These are phyloP conservation scores for Echria macrotheca DNA, from an alignment of 495 filamentous ascomycete genomes.

Conservation along the genomic window DNA sequence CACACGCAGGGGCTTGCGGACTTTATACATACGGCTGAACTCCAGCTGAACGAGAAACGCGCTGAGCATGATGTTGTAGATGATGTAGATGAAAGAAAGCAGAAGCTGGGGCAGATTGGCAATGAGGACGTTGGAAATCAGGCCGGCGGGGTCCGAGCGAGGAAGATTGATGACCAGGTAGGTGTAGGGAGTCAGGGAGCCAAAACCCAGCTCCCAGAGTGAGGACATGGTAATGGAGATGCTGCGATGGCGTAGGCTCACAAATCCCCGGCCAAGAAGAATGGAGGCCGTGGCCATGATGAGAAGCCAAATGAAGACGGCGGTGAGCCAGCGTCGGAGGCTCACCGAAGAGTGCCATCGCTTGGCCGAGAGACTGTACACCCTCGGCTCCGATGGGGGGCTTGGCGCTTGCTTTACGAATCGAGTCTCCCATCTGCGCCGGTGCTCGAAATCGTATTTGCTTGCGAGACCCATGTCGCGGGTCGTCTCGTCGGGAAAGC, in stretches of 20 bases:
- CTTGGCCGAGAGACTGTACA: not conserved
- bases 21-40: conserved; percentile 12
- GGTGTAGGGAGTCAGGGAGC: conserved; percentile 21
- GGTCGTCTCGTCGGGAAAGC: conserved; percentile 12
- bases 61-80: conserved; percentile 35
- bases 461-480: conserved; percentile 22
- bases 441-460: conserved; percentile 17
- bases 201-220: conserved; percentile 26
- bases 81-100: conserved; percentile 40
- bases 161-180: conserved; percentile 15
- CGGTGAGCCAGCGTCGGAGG: not conserved
- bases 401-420: not conserved
- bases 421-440: not conserved
- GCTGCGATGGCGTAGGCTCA: conserved; percentile 9
- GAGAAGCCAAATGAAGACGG: conserved; percentile 1
- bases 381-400: not conserved
- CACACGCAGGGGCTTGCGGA: conserved; percentile 11
- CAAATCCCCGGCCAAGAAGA: conserved; percentile 1
- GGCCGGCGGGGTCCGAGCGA: conserved; percentile 6
- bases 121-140: conserved; percentile 27
- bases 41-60: conserved; percentile 29
- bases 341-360: not conserved
- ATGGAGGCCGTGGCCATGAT: conserved; percentile 4
- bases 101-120: conserved; percentile 42
- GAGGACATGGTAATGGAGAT: conserved; percentile 10